Evolutionary conservation across 495 filamentous ascomycete species (phyloP).

Genomic region (Podospora anserina): DNA sequence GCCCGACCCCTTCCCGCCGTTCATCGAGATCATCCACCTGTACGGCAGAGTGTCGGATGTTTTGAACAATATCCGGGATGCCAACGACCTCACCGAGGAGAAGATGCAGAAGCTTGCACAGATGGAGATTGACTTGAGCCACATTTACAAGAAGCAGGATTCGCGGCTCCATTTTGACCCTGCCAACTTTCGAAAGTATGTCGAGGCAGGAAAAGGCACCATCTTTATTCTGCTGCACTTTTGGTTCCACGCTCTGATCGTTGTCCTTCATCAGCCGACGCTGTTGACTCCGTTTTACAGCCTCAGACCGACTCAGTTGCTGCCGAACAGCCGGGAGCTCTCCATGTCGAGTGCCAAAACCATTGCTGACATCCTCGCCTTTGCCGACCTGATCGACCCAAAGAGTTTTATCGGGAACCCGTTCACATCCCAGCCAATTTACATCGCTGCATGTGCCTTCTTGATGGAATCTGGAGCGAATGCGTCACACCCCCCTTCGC

Average conservation of each 20-base stretch:
- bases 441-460: slow-evolving; percentile 84
- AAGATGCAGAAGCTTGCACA: slow-evolving; percentile 63
- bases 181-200: slow-evolving; percentile 72
- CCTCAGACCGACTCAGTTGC: slow-evolving; percentile 57
- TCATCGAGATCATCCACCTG: slow-evolving; percentile 78
- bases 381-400: slow-evolving; percentile 73
- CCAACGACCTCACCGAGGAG: slow-evolving; percentile 68
- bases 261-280: slow-evolving; percentile 78
- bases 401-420: slow-evolving; percentile 80
- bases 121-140: slow-evolving; percentile 74
- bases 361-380: slow-evolving; percentile 78
- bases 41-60: slow-evolving; percentile 80
- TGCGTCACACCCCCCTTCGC: slow-evolving; percentile 54
- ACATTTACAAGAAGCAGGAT: slow-evolving; percentile 73
- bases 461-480: slow-evolving; percentile 72
- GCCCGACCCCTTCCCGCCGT: slow-evolving; percentile 72
- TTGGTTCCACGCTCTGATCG: slow-evolving; percentile 86
- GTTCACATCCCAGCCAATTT: slow-evolving; percentile 86
- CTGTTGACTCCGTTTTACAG: slow-evolving; percentile 73
- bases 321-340: slow-evolving; percentile 72
- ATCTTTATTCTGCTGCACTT: slow-evolving; percentile 87
- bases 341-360: slow-evolving; percentile 88
- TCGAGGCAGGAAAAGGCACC: slow-evolving; percentile 70
- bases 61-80: slow-evolving; percentile 75
- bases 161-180: slow-evolving; percentile 73